These are phyloP conservation scores for Solanum virginianum DNA, from an alignment of 257 asterid species.

Conservation along the genomic window DNA sequence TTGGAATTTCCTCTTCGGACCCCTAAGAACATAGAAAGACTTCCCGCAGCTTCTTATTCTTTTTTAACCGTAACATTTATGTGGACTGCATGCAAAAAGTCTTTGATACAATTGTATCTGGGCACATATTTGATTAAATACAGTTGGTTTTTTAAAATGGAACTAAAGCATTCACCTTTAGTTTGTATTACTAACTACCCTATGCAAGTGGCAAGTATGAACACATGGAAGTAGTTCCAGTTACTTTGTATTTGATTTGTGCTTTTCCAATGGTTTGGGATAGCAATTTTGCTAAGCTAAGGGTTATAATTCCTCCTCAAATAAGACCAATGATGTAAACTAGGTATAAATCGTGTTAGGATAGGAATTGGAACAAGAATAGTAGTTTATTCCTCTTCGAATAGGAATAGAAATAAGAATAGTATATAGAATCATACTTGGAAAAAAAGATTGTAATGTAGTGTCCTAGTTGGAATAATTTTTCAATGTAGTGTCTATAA, in stretches of 20 bases:
- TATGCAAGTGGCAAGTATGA: background rate
- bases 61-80: background rate
- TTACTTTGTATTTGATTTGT: background rate
- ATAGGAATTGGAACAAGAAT: too few species aligned
- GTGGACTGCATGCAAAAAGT: background rate
- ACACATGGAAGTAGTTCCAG: background rate
- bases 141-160: background rate
- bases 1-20: background rate
- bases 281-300: background rate
- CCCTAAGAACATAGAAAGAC: background rate
- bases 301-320: background rate
- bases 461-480: too few species aligned
- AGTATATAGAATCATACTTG: too few species aligned
- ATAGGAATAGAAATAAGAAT: too few species aligned
- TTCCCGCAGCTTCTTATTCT: background rate
- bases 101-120: background rate
- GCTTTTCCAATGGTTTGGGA: background rate
- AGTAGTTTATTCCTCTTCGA: too few species aligned
- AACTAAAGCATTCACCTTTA: background rate
- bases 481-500: too few species aligned
- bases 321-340: background rate
- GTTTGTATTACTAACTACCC: background rate
- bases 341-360: background rate
- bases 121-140: background rate
- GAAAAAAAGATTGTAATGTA: too few species aligned